Conservation (phyloP, 2,329 filamentous ascomycete genomes). For the Fusarium sp. region DNA sequence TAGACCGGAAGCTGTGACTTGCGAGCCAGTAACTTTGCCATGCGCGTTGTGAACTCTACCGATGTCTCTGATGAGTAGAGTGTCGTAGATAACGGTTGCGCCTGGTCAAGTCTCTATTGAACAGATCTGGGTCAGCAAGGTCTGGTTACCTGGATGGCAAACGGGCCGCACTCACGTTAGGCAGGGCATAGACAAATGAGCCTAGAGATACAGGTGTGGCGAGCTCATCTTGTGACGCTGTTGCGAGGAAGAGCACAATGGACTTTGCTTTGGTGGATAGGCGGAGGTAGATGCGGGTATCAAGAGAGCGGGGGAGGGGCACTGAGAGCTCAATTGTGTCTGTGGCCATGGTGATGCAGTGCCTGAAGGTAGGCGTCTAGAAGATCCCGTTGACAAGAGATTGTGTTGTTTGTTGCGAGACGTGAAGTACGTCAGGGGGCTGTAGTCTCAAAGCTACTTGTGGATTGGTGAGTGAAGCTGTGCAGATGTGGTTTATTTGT, state of each 20-base stretch:
- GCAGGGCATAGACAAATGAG: constrained; percentile 93
- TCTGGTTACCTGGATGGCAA: constrained; percentile 7
- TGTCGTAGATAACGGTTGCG: constrained; percentile 78
- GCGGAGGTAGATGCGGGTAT: constrained; percentile 70
- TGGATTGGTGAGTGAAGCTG: background rate
- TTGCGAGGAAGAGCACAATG: constrained; percentile 71
- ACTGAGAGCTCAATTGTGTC: constrained; percentile 62
- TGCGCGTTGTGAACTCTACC: constrained; percentile 85
- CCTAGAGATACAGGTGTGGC: constrained; percentile 71
- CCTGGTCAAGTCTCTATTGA: constrained; percentile 61
- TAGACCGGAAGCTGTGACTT: constrained; percentile 82
- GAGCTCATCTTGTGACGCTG: constrained; percentile 64
- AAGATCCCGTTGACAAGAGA: background rate
- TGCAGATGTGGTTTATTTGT: constrained; percentile 1
- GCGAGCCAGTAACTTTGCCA: constrained; percentile 85
- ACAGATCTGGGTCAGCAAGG: constrained; percentile 21
- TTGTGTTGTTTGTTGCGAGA: background rate
- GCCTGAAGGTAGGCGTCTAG: background rate
- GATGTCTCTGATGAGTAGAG: constrained; percentile 81
- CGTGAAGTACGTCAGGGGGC: background rate
- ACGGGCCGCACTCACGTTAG: constrained; percentile 71
- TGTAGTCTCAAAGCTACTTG: background rate
- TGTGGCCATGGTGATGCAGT: constrained; percentile 42
- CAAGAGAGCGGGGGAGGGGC: constrained; percentile 68
- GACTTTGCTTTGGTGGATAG: constrained; percentile 68